phyloP scores from a whole-genome alignment of 2,329 filamentous ascomycete genomes.

The Cercospora janseana region DNA sequence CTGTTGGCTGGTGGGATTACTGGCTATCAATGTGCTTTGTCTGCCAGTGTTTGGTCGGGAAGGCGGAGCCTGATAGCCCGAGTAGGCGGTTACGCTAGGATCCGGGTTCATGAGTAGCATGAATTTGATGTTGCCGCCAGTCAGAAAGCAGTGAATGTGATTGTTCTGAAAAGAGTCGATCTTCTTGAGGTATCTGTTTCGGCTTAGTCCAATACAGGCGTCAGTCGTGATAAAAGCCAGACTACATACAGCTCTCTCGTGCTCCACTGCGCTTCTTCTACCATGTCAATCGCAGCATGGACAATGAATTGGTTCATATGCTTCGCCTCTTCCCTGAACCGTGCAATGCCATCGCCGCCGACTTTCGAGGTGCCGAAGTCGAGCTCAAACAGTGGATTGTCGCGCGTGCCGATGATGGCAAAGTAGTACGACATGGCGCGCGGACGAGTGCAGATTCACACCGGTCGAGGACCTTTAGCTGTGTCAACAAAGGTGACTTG shows the following conservation, averaged over 20 bases:
- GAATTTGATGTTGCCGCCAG: constrained; percentile 88
- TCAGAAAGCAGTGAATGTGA: constrained; percentile 88
- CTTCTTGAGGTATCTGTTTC: constrained; percentile 84
- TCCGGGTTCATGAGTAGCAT: constrained; percentile 85
- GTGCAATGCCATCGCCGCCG: constrained; percentile 86
- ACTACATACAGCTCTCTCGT: constrained; percentile 70
- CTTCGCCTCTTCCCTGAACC: constrained; percentile 82
- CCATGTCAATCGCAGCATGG: constrained; percentile 88
- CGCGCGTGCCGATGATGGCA: constrained; percentile 89
- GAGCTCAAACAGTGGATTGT: constrained; percentile 94
- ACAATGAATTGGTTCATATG: constrained; percentile 98
- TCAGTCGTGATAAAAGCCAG: background rate
- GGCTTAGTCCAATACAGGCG: background rate
- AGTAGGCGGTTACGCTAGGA: constrained; percentile 37
- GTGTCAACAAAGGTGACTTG: background rate
- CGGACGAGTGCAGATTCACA: background rate
- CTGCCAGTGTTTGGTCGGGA: constrained; percentile 34
- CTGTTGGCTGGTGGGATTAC: constrained; percentile 80
- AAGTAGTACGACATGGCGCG: constrained; percentile 92
- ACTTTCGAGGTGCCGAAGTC: constrained; percentile 97
- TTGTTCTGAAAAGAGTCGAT: constrained; percentile 96
- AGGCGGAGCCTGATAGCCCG: constrained; percentile 33
- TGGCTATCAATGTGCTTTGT: constrained; percentile 39
- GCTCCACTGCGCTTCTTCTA: constrained; percentile 95
- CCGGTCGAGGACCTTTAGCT: background rate